Conservation (phyloP, 495 filamentous ascomycete species). For the Xanthoparmelia taractica region DNA sequence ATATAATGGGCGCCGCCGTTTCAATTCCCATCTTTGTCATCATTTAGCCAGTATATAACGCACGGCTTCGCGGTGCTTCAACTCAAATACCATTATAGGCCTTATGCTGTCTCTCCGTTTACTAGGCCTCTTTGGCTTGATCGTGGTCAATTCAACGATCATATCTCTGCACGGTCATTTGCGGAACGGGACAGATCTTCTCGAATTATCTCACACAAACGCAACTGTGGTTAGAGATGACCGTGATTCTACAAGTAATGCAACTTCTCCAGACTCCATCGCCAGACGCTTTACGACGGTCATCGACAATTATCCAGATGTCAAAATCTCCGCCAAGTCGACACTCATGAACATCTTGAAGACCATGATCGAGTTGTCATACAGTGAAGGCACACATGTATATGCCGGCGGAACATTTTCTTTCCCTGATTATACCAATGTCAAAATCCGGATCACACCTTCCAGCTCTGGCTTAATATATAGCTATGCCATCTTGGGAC, state of each 20-base stretch:
- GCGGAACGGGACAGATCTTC: background rate
- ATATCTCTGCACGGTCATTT: background rate
- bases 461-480: background rate
- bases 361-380: constrained; percentile 7
- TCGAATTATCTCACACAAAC: background rate
- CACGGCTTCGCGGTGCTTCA: no score
- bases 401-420: constrained; percentile 4
- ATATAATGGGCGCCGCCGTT: no score
- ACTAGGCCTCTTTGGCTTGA: background rate
- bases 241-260: background rate
- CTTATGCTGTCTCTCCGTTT: background rate
- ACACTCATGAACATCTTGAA: constrained; percentile 2
- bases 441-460: background rate
- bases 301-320: background rate
- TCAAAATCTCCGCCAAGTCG: background rate
- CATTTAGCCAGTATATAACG: no score
- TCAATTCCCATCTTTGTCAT: no score
- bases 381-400: background rate
- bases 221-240: background rate
- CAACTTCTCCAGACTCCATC: background rate
- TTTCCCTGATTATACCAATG: background rate
- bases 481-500: constrained; percentile 1
- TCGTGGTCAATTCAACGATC: background rate
- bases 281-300: background rate
- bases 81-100: background rate